Evolutionary conservation across 192 early-diverging fungal genomes (phyloP), one percentile per base, ranked within the genome.

Genomic region (Umbelopsis ramanniana): DNA sequence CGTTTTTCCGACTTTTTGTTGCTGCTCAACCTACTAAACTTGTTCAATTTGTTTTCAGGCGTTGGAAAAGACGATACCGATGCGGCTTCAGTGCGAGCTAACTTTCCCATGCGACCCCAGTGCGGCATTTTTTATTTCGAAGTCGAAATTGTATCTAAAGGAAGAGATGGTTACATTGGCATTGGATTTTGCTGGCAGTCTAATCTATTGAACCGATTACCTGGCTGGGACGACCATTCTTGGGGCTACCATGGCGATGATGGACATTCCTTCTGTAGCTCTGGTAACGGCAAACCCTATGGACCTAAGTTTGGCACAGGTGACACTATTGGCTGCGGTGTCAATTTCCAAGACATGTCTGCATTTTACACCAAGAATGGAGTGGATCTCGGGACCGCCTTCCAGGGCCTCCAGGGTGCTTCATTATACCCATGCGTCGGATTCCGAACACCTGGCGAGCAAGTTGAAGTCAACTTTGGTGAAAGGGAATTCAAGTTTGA

Each of bases 231-330:
- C 67, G 72, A 84, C 3, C 74, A 89, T 60, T 96, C 95, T 6
- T 99, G 92, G 91, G 97, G 96, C 10, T 99, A 98, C 82, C 97
- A 98, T 81, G 97, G 94, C 52, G 96, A 97, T 77, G 96, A 98
- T 80, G 98, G 98, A 24, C 83, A 96, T 53, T 76, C 82, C 38
- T 98, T 97, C 74, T 82, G 83, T 67, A 88, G 90, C 46, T 86
- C 87, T 15, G 93, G 93, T 5, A 90, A 85, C 9, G 95, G 95
- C 22, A 78, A 86, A 22, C 75, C 82, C 11, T 99, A 92, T 71
- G 98, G 98, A 0, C 98, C 97, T 1, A 86, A 82, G 14, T 99
- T 91, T 71, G 90, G 90, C 23, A 96, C 92, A 2, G 93, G 93
- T 15, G 98, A 99, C 77, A 88, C 89, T 0, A 90, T 98, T 66